phyloP scores from a whole-genome alignment of 2,329 filamentous ascomycete genomes.

The Peltaster fructicola region DNA sequence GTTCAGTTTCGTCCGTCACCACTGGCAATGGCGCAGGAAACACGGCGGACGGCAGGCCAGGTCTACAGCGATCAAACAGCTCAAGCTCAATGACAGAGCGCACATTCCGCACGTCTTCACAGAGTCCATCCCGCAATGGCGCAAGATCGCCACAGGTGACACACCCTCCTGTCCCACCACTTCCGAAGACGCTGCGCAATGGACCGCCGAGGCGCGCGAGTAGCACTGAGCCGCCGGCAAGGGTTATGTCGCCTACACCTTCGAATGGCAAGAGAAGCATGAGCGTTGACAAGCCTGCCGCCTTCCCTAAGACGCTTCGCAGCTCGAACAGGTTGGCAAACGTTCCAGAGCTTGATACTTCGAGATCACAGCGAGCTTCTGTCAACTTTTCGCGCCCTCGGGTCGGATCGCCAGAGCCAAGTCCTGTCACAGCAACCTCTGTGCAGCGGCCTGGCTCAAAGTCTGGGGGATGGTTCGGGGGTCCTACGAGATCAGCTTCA shows the following conservation, averaged over 20 bases:
- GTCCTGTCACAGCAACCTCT: constrained; percentile 3
- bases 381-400: constrained; percentile 40
- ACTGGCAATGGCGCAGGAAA: constrained; percentile 19
- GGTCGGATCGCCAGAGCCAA: constrained; percentile 20
- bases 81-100: constrained; percentile 73
- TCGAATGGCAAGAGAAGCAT: constrained; percentile 18
- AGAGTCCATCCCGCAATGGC: constrained; percentile 25
- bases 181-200: constrained; percentile 29
- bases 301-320: constrained; percentile 6
- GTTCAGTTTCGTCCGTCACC: constrained; percentile 51
- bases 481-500: constrained; percentile 35
- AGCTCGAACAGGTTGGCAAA: constrained; percentile 21
- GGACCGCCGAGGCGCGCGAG: constrained; percentile 26
- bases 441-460: constrained; percentile 9
- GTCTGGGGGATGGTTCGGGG: constrained; percentile 38
- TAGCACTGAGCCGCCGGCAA: constrained; percentile 34
- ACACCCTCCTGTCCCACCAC: constrained; percentile 56
- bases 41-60: constrained; percentile 21
- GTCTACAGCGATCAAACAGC: constrained; percentile 49
- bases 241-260: constrained; percentile 27
- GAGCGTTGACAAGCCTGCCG: constrained; percentile 14
- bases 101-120: constrained; percentile 66
- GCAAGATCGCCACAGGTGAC: constrained; percentile 11
- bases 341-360: constrained; percentile 25
- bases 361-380: constrained; percentile 22